Evolutionary conservation across 192 early-diverging fungal genomes (phyloP).

Genomic region (Coemansia pectinata): DNA sequence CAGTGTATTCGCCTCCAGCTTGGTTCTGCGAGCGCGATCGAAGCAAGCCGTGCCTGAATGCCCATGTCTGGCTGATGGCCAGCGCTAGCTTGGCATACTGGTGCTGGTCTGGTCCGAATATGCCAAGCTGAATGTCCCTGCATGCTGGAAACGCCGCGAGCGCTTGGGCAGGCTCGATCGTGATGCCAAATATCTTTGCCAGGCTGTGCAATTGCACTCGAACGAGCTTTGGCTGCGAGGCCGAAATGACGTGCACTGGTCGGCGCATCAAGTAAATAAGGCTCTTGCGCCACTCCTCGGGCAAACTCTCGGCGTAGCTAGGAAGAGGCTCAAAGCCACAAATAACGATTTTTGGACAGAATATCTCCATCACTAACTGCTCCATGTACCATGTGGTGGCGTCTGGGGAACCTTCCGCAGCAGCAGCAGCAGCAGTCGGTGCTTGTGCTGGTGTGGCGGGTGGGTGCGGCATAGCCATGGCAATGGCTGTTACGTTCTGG

Average conservation of each 20-base stretch:
- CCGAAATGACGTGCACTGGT: constrained; percentile 31
- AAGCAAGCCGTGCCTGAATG: constrained; percentile 24
- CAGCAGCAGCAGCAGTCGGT: not conserved
- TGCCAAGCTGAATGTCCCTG: constrained; percentile 30
- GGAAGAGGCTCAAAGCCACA: constrained; percentile 48
- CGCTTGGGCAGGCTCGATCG: constrained; percentile 33
- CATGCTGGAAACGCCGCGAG: constrained; percentile 19
- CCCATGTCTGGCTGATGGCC: constrained; percentile 43
- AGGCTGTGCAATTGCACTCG: constrained; percentile 41
- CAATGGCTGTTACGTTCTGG: constrained; percentile 27
- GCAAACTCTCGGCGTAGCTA: constrained; percentile 21
- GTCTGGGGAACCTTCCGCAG: not conserved
- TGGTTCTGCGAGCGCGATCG: constrained; percentile 32
- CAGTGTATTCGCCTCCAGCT: constrained; percentile 19
- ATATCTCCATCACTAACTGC: constrained; percentile 28
- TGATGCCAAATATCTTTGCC: constrained; percentile 24
- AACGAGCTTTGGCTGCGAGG: constrained; percentile 32
- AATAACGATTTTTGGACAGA: constrained; percentile 23
- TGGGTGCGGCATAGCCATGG: constrained; percentile 14
- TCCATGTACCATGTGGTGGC: constrained; percentile 12
- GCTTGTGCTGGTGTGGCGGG: not conserved
- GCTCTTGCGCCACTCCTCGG: constrained; percentile 33
- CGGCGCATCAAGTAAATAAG: constrained; percentile 35
- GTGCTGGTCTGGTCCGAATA: constrained; percentile 34
- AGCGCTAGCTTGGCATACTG: constrained; percentile 40